Evolutionary conservation across 1,284 basidiomycete genomes (phyloP), one percentile per base, ranked within the genome.

Genomic region (Peniophora sp.): DNA sequence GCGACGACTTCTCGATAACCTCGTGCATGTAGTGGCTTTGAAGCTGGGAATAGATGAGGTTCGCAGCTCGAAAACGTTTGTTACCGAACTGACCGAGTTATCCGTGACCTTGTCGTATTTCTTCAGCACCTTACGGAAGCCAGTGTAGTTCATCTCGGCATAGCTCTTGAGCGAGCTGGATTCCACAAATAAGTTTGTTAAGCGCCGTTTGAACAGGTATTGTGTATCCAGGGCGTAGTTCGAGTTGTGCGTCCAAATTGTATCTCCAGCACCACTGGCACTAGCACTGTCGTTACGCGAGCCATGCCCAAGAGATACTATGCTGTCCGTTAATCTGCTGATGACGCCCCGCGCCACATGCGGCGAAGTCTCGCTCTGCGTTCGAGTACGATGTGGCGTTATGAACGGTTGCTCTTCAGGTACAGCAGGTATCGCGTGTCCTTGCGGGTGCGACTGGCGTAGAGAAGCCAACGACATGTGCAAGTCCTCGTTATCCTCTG

Each of bases 91-190:
- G 53, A 81, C 84, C 63, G 88, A 80, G 55, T 80, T 89, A 57
- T 87, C 84, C 1, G 87, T 92, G 57, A 97, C 91, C 68, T 98
- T 98, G 77, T 98, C 96, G 63, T 97, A 92, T 88, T 98, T 98
- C 69, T 99, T 99, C 61, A 97, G 66, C 38, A 97, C 96, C 75
- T 99, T 98, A 60, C 92, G 83, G 70, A 98, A 92, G 0, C 95
- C 97, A 0, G 91, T 91, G 63, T 92, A 79, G 69, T 99, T 99
- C 51, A 98, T 76, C 60, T 97, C 91, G 47, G 94, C 85, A 59
- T 94, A 99, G n/a, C 93, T 89, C 65, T 81, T 83, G 52, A 98
- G 77, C 35, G 90, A 87, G n/a, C 86, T 88, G 45, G 89, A 75
- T 1, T 83, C 76, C 39, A 94, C 85, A 66, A 91, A 97, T n/a